These are phyloP conservation scores for Trichoderma pleuroti DNA, from an alignment of 2,329 filamentous ascomycete species.

Conservation along the genomic window DNA sequence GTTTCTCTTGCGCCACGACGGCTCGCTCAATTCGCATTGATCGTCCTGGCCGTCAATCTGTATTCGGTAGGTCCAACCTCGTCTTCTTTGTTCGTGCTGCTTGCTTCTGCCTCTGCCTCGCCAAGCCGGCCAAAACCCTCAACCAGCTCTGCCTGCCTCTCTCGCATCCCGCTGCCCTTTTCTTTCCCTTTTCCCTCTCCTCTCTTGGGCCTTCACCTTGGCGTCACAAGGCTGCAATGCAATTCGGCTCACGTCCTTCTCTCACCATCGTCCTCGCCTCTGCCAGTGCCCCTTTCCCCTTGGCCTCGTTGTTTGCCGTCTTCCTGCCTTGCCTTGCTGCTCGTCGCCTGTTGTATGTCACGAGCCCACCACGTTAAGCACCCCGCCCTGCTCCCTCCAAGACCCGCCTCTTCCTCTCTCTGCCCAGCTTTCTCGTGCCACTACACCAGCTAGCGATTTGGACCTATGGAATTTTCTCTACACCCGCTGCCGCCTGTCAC, in stretches of 20 bases:
- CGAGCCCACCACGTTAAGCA: conserved; percentile 22
- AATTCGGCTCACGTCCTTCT: neutral
- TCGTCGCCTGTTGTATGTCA: conserved; percentile 21
- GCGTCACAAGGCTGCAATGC: neutral
- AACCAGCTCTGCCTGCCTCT: neutral
- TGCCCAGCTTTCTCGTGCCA: conserved; percentile 19
- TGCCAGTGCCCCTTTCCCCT: neutral
- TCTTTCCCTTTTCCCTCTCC: neutral
- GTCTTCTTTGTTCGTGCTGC: neutral
- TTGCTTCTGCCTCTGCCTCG: neutral
- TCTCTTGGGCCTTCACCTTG: neutral
- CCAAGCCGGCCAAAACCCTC: conserved; percentile 10
- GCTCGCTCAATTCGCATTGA: conserved; percentile 4
- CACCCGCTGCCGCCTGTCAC: conserved; percentile 15
- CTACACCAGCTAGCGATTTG: conserved; percentile 17
- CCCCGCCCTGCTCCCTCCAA: conserved; percentile 20
- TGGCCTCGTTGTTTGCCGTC: neutral
- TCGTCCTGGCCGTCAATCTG: neutral
- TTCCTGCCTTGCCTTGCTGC: conserved; percentile 16
- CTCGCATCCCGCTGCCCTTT: neutral
- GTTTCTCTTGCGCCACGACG: neutral
- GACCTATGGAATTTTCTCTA: conserved; percentile 21
- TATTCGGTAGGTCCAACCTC: conserved; percentile 11
- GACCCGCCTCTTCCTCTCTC: conserved; percentile 19
- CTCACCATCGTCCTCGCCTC: neutral